A percentile compares a stretch with the other conserved stretches of the same genome.
Evolutionary conservation across 495 filamentous ascomycete species (phyloP).

Genomic region (Paragyromitra xinjiangensis): DNA sequence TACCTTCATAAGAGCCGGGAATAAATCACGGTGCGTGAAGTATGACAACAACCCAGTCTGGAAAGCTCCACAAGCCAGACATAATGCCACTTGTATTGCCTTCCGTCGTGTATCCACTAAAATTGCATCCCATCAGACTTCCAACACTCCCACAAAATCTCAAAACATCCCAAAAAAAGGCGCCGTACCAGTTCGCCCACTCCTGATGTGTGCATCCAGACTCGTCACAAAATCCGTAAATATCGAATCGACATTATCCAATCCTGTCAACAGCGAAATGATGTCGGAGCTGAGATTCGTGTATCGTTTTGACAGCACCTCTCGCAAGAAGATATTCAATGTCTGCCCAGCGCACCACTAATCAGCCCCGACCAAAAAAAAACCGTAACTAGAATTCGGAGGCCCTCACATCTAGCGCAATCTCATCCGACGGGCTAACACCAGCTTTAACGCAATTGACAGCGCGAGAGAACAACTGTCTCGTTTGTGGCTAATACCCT

Average conservation of each 20-base stretch:
- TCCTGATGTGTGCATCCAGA: slow-evolving; percentile 82
- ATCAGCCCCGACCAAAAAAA: slow-evolving; percentile 7
- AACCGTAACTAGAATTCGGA: not conserved
- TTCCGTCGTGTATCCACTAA: slow-evolving; percentile 77
- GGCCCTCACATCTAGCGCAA: slow-evolving; percentile 82
- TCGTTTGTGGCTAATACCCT: slow-evolving; percentile 69
- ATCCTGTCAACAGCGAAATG: slow-evolving; percentile 84
- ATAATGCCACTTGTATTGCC: slow-evolving; percentile 81
- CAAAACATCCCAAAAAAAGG: slow-evolving; percentile 7
- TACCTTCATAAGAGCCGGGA: slow-evolving; percentile 95
- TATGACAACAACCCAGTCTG: slow-evolving; percentile 93
- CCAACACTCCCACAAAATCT: slow-evolving; percentile 15
- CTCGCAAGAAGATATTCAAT: slow-evolving; percentile 84
- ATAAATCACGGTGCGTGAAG: slow-evolving; percentile 93
- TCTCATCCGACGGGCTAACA: slow-evolving; percentile 70
- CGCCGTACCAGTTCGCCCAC: slow-evolving; percentile 72
- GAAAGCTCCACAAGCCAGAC: slow-evolving; percentile 89
- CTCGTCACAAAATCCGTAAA: slow-evolving; percentile 88
- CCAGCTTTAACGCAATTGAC: slow-evolving; percentile 73
- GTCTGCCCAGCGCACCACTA: slow-evolving; percentile 67
- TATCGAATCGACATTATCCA: slow-evolving; percentile 83
- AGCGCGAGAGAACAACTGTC: slow-evolving; percentile 77
- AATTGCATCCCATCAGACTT: slow-evolving; percentile 32
- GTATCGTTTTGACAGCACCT: slow-evolving; percentile 85
- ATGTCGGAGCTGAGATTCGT: slow-evolving; percentile 96